phyloP scores from a whole-genome alignment of 495 filamentous ascomycete species.

The Podospora australis region DNA sequence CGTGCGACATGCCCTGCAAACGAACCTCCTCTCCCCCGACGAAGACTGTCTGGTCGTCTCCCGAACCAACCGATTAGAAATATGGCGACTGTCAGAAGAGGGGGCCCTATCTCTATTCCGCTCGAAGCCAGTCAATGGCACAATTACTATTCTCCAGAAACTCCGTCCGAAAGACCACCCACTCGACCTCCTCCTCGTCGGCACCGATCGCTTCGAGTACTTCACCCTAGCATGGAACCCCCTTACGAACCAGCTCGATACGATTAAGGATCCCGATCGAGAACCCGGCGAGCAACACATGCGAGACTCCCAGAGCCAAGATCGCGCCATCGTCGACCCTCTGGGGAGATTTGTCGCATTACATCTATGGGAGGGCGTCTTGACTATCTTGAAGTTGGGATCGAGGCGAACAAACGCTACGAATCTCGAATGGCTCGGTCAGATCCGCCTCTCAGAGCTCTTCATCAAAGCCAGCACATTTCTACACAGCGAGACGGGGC shows the following conservation, averaged over 20 bases:
- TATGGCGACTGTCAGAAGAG: slow-evolving; percentile 52
- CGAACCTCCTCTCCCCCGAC: slow-evolving; percentile 63
- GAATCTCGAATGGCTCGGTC: slow-evolving; percentile 60
- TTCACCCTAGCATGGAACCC: slow-evolving; percentile 83
- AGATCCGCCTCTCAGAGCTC: slow-evolving; percentile 76
- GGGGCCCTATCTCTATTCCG: slow-evolving; percentile 43
- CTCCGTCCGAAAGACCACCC: slow-evolving; percentile 64
- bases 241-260: slow-evolving; percentile 53
- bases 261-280: slow-evolving; percentile 55
- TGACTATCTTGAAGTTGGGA: slow-evolving; percentile 59
- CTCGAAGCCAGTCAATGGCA: slow-evolving; percentile 69
- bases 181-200: slow-evolving; percentile 87
- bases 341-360: slow-evolving; percentile 73
- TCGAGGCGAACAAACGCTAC: slow-evolving; percentile 49
- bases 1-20: slow-evolving; percentile 77
- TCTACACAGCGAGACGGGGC: slow-evolving; percentile 62
- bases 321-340: slow-evolving; percentile 77
- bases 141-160: slow-evolving; percentile 76
- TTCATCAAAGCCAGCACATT: slow-evolving; percentile 79
- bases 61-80: slow-evolving; percentile 91
- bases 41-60: slow-evolving; percentile 81
- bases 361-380: slow-evolving; percentile 81
- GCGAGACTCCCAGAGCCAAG: slow-evolving; percentile 66
- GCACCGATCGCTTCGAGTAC: slow-evolving; percentile 81
- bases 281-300: slow-evolving; percentile 75